Base-by-base conservation (phyloP, 371 early-diverging fungal genomes). In the Dipsacomyces acuminosporus region DNA sequence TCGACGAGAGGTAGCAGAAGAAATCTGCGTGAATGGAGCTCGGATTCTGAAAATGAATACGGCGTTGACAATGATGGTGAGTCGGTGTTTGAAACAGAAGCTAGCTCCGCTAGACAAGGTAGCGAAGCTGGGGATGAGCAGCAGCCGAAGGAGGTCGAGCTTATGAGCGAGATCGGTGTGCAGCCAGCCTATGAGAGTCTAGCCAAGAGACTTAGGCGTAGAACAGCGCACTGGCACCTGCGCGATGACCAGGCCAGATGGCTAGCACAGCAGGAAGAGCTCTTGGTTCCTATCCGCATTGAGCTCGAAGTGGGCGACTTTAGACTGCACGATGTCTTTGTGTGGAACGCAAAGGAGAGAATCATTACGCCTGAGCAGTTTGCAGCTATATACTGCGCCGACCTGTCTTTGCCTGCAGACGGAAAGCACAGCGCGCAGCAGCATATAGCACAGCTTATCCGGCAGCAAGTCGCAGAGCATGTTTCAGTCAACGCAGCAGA, bases 341-440 rank as follows among this genome's bases (percentile, higher is more conserved):
- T 89, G 11, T 96, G 97, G 97, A 94, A 95, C 64, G 64, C 91
- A 33, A 84, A 91, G 83, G 93, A 96, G 56, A 80, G 80, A 54
- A 72, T 84, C n/a, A 71, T 92, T 46, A 89, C 94, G 13, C 94
- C 96, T 2, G 92, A 93, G 52, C 80, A 87, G 57, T 95, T 95
- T 81, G 96, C 93, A 8, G 86, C 89, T 56, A 83, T 93, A 36
- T 65, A 94, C 20, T 89, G 89, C 63, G 83, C 86, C 11, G 97
- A 96, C 56, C 57, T 95, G 22, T 84, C 87, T 17, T 48, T 87
- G 34, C 78, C 82, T 34, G 7, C 58, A 0, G 54, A 42, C 5
- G 54, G 63, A 2, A 59, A 60, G 30, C 20, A 26, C 1, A 54
- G 58, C 1, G 73, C 72, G 23, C 64, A 72, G 35, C 73, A 69